Evolutionary conservation across 2,329 filamentous ascomycete genomes (phyloP).

Genomic region (Penicillium italicum): DNA sequence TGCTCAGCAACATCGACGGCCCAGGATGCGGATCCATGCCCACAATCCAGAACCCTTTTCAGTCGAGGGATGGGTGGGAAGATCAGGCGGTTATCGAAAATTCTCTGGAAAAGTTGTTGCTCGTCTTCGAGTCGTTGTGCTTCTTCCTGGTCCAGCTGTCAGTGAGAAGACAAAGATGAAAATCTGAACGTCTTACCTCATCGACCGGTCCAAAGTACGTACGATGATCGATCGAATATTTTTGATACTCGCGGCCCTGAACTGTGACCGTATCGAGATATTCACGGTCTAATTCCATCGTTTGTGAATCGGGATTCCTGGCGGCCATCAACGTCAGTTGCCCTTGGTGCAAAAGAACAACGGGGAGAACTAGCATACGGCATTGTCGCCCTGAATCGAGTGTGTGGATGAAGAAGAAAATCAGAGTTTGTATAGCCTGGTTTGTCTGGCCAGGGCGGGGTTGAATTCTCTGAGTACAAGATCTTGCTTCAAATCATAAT

Average conservation of each 20-base stretch:
- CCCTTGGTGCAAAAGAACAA: constrained; percentile 5
- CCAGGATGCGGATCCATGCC: constrained; percentile 69
- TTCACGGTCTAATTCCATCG: constrained; percentile 53
- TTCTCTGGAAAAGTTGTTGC: constrained; percentile 58
- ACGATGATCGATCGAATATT: constrained; percentile 61
- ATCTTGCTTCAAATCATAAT: constrained; percentile 12
- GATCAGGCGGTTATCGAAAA: constrained; percentile 65
- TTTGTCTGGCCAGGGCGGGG: constrained; percentile 17
- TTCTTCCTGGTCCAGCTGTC: constrained; percentile 55
- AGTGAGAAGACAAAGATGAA: constrained; percentile 8
- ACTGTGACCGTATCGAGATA: constrained; percentile 59
- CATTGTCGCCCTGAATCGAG: constrained; percentile 22
- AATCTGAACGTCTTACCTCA: constrained; percentile 53
- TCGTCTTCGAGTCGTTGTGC: constrained; percentile 61
- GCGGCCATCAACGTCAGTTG: constrained; percentile 26
- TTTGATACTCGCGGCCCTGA: constrained; percentile 64
- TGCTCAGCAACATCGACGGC: constrained; percentile 64
- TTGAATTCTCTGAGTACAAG: constrained; percentile 13
- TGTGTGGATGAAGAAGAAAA: constrained; percentile 12
- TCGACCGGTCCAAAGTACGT: constrained; percentile 68
- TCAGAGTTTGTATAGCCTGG: constrained; percentile 11
- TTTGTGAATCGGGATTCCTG: constrained; percentile 47
- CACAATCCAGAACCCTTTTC: constrained; percentile 65
- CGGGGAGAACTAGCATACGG: constrained; percentile 26
- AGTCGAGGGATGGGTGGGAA: constrained; percentile 63